phyloP scores from a whole-genome alignment of 495 filamentous ascomycete species.

The Amphirosellinia nigrospora region DNA sequence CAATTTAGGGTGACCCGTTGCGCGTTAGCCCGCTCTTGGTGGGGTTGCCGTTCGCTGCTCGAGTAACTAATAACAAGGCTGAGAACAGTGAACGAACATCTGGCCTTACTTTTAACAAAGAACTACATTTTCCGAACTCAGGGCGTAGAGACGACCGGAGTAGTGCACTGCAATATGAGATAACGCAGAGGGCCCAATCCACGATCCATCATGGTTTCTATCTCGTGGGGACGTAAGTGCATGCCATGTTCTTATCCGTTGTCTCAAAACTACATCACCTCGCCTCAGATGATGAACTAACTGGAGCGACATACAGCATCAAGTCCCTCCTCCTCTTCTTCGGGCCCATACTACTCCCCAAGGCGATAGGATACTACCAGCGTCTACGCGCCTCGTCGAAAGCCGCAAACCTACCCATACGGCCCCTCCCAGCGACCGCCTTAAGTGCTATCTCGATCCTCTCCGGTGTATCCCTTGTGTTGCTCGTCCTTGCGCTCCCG shows the following conservation, averaged over 20 bases:
- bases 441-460: conserved; percentile 66
- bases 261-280: background rate
- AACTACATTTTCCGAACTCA: background rate
- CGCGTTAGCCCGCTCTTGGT: background rate
- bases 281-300: conserved; percentile 18
- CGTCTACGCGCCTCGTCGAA: conserved; percentile 55
- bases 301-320: conserved; percentile 53
- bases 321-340: conserved; percentile 84
- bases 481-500: conserved; percentile 70
- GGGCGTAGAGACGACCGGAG: background rate
- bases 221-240: conserved; percentile 57
- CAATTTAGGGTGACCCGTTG: background rate
- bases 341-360: conserved; percentile 81
- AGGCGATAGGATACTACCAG: conserved; percentile 73
- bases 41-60: background rate
- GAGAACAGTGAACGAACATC: conserved; percentile 13
- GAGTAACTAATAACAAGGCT: background rate
- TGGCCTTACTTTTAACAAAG: conserved; percentile 25
- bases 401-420: conserved; percentile 59
- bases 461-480: conserved; percentile 59
- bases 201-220: conserved; percentile 42
- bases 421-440: conserved; percentile 60
- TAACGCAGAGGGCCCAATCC: conserved; percentile 19
- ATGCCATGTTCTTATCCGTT: background rate
- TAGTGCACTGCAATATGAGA: conserved; percentile 27